phyloP scores from a whole-genome alignment of 2,329 filamentous ascomycete species.

The Paraphoma sp. region DNA sequence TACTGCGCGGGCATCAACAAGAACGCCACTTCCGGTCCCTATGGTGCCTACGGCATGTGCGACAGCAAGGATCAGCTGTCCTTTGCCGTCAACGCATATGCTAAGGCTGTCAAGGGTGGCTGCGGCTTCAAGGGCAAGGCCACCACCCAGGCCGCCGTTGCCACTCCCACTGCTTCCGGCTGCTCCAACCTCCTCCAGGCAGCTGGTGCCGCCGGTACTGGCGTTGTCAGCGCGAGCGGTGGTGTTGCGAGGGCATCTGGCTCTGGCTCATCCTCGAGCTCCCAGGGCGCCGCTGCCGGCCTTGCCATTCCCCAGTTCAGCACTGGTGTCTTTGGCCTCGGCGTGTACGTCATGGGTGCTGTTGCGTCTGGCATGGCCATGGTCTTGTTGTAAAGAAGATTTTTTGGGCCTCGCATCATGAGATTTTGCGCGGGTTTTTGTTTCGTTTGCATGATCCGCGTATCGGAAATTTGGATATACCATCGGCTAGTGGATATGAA shows the following conservation, averaged over 20 bases:
- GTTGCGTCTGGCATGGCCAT: constrained; percentile 61
- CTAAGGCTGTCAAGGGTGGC: constrained; percentile 57
- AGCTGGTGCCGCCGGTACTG: constrained; percentile 68
- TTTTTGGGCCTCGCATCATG: too few species aligned
- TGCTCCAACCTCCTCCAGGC: constrained; percentile 68
- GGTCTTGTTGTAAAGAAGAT: constrained; percentile 59
- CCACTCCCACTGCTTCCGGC: constrained; percentile 53
- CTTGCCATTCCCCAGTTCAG: constrained; percentile 55
- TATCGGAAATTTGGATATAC: not conserved
- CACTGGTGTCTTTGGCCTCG: constrained; percentile 55
- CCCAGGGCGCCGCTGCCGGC: constrained; percentile 48
- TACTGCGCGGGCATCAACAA: constrained; percentile 73
- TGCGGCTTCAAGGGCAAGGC: constrained; percentile 77
- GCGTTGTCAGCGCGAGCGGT: constrained; percentile 59
- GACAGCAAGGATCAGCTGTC: constrained; percentile 72
- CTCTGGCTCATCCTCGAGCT: constrained; percentile 16
- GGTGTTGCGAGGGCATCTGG: constrained; percentile 28
- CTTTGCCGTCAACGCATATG: constrained; percentile 76
- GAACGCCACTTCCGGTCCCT: constrained; percentile 71
- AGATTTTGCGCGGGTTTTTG: constrained; percentile 1
- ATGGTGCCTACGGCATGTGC: constrained; percentile 83
- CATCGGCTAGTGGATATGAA: not conserved
- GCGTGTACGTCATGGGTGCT: constrained; percentile 58
- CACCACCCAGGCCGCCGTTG: constrained; percentile 57
- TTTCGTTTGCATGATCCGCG: constrained; percentile 14